These are phyloP conservation scores for Claviceps purpurea DNA, from an alignment of 2,329 filamentous ascomycete species.

Conservation along the genomic window DNA sequence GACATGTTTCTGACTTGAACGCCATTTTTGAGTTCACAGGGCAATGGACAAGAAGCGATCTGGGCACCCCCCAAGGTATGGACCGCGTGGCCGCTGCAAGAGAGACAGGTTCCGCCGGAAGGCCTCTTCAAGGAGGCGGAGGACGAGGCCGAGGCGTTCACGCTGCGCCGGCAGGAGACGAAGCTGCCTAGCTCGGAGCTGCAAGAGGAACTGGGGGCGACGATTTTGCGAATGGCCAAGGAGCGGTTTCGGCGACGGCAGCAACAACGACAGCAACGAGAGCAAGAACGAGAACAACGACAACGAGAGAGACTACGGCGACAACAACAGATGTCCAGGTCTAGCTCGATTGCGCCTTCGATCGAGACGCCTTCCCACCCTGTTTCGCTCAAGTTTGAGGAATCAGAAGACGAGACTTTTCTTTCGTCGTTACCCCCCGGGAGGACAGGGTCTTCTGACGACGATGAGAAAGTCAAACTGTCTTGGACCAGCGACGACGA, in stretches of 20 bases:
- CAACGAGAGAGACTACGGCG: neutral
- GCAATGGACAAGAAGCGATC: constrained; percentile 16
- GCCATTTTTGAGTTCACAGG: constrained; percentile 9
- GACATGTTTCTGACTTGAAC: neutral
- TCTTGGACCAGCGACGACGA: neutral
- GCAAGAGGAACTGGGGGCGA: constrained; percentile 56
- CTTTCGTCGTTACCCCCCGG: constrained; percentile 7
- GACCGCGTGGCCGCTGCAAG: constrained; percentile 74
- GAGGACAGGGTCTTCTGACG: neutral
- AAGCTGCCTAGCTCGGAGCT: constrained; percentile 45
- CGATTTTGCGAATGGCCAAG: constrained; percentile 54
- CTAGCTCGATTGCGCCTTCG: neutral
- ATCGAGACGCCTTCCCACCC: constrained; percentile 6
- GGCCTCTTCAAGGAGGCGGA: constrained; percentile 33
- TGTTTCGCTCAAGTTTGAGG: neutral
- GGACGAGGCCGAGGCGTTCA: constrained; percentile 38
- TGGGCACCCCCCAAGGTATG: constrained; percentile 49
- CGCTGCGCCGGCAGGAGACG: constrained; percentile 29
- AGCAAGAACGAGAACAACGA: too few species aligned
- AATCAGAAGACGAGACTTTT: neutral
- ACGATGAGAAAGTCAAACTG: neutral
- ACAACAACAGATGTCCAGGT: neutral
- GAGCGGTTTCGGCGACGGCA: constrained; percentile 37
- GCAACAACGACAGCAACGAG: constrained; percentile 6
- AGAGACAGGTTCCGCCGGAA: constrained; percentile 45